Percentiles rank a stretch among this genome's conserved stretches.
phyloP scores from a whole-genome alignment of 2,329 filamentous ascomycete species.

The Claviceps cyperi region DNA sequence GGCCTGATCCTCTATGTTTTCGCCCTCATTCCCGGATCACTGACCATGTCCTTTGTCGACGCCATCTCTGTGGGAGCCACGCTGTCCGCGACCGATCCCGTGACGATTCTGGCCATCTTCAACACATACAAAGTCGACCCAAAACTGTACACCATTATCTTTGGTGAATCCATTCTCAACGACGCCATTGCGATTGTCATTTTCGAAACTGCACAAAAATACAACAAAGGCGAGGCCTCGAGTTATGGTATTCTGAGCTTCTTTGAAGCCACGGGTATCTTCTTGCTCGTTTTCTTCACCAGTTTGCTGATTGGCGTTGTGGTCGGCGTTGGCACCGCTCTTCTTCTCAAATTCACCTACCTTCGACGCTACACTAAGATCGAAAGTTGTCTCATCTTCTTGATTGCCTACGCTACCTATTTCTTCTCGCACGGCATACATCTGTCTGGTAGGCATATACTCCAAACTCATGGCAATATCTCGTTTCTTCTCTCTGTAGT shows the following conservation, averaged over 20 bases:
- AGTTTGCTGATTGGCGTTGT: slow-evolving; percentile 79
- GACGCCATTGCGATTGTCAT: slow-evolving; percentile 97
- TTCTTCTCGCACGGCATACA: slow-evolving; percentile 94
- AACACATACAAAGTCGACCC: slow-evolving; percentile 99
- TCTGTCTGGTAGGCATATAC: slow-evolving; percentile 64
- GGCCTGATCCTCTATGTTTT: slow-evolving; percentile 81
- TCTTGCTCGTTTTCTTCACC: slow-evolving; percentile 91
- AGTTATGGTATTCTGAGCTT: slow-evolving; percentile 67
- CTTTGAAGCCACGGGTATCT: slow-evolving; percentile 84
- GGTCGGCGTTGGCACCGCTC: slow-evolving; percentile 73
- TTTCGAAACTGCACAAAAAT: slow-evolving; percentile 93
- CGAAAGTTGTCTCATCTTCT: slow-evolving; percentile 83
- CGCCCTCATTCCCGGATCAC: slow-evolving; percentile 68
- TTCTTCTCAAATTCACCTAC: slow-evolving; percentile 88
- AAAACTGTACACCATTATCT: slow-evolving; percentile 96
- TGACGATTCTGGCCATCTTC: slow-evolving; percentile 97
- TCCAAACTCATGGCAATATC: not conserved
- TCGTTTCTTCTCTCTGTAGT: not conserved
- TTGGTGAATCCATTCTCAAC: slow-evolving; percentile 95
- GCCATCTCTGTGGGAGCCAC: slow-evolving; percentile 95
- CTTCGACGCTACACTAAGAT: slow-evolving; percentile 88
- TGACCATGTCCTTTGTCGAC: slow-evolving; percentile 83
- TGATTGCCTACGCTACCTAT: slow-evolving; percentile 93
- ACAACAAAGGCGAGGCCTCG: slow-evolving; percentile 59
- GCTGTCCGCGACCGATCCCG: slow-evolving; percentile 88